A percentile compares a stretch with the other conserved stretches of the same genome.
Conservation (phyloP, 345 rosid species). For the Microcos paniculata region DNA sequence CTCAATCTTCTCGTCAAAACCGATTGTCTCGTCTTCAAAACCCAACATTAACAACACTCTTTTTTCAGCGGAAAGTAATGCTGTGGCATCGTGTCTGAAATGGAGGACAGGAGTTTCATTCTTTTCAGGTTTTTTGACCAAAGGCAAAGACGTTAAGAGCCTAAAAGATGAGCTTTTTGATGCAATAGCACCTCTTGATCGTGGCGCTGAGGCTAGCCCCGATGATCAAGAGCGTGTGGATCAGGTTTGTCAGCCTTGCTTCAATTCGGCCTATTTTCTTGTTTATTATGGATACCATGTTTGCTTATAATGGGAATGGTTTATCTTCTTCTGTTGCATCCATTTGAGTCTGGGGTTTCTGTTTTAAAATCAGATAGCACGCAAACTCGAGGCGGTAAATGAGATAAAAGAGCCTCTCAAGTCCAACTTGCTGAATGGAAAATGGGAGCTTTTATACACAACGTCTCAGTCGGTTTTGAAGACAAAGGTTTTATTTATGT, state of each 20-base stretch:
- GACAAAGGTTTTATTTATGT: conserved; percentile 44
- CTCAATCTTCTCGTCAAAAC: conserved; percentile 9
- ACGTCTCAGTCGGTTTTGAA: conserved; percentile 81
- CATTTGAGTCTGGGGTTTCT: neutral
- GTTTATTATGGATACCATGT: neutral
- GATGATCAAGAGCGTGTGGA: conserved; percentile 36
- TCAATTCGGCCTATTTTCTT: conserved; percentile 8
- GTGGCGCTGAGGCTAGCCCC: conserved; percentile 43
- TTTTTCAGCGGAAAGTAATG: conserved; percentile 13
- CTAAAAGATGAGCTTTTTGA: conserved; percentile 41
- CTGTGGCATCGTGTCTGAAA: conserved; percentile 13
- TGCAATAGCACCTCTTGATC: conserved; percentile 45
- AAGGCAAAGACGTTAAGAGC: conserved; percentile 20
- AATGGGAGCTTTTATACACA: conserved; percentile 94
- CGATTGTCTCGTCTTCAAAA: conserved; percentile 2
- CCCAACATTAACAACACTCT: conserved; percentile 20
- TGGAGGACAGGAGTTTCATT: conserved; percentile 43
- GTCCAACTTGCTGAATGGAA: conserved; percentile 69
- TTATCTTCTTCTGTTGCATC: conserved; percentile 27
- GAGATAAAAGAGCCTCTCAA: conserved; percentile 79
- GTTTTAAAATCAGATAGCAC: conserved; percentile 50
- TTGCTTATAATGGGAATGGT: neutral
- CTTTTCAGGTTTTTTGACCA: conserved; percentile 27
- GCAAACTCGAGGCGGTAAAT: conserved; percentile 73
- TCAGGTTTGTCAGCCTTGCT: conserved; percentile 31